These are phyloP conservation scores for Penicillium arizonense DNA, from an alignment of 495 filamentous ascomycete genomes.

Conservation along the genomic window DNA sequence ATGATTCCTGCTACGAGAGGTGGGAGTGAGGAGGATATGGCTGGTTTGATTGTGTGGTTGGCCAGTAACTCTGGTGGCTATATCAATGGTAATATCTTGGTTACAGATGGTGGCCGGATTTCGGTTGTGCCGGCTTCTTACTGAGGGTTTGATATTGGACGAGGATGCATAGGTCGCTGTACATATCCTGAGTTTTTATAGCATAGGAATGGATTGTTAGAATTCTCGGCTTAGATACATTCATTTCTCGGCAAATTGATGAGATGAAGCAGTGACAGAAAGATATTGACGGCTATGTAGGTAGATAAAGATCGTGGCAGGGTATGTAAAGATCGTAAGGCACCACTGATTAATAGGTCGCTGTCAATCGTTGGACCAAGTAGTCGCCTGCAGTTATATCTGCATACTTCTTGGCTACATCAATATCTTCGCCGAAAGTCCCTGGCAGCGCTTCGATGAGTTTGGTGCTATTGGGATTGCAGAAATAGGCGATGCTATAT, in stretches of 20 bases:
- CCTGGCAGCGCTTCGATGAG: slow-evolving; percentile 85
- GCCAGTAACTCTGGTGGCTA: slow-evolving; percentile 60
- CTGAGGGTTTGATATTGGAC: slow-evolving; percentile 13
- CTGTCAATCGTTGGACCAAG: slow-evolving; percentile 71
- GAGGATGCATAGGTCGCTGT: neutral
- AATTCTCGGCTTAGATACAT: neutral
- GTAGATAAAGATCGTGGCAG: too few relatives aligned
- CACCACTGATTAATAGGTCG: slow-evolving; percentile 54
- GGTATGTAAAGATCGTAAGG: neutral
- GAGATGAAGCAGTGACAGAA: too few relatives aligned
- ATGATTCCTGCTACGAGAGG: slow-evolving; percentile 52
- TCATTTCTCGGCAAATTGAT: too few relatives aligned
- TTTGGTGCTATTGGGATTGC: slow-evolving; percentile 81
- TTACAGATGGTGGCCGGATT: slow-evolving; percentile 61
- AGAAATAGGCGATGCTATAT: slow-evolving; percentile 74
- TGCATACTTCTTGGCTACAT: slow-evolving; percentile 70
- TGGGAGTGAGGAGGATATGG: slow-evolving; percentile 62
- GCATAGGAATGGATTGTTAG: neutral
- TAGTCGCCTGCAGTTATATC: slow-evolving; percentile 81
- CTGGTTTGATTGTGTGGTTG: slow-evolving; percentile 60
- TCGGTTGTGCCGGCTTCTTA: slow-evolving; percentile 47
- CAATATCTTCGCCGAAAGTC: slow-evolving; percentile 64
- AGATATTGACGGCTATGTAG: too few relatives aligned
- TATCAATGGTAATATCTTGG: slow-evolving; percentile 55
- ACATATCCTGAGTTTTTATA: neutral